Conservation (phyloP, 2,329 filamentous ascomycete genomes). For the Raffaelea deltoideospora region DNA sequence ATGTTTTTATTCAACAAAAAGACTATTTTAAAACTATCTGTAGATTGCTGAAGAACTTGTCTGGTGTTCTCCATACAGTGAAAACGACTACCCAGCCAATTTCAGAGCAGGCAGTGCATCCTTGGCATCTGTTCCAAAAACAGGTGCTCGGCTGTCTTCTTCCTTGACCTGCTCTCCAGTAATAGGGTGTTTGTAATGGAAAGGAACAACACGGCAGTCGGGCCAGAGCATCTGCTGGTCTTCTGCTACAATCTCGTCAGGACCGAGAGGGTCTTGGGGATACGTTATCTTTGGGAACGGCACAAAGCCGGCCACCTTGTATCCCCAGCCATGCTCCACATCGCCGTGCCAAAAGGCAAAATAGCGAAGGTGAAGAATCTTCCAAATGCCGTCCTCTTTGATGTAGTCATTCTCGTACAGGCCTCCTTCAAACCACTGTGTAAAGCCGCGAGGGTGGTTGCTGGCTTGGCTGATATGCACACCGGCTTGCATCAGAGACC, state of each 20-base stretch:
- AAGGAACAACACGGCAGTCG: slow-evolving; percentile 36
- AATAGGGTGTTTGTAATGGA: slow-evolving; percentile 36
- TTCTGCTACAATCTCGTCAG: slow-evolving; percentile 29
- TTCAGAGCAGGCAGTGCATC: slow-evolving; percentile 26
- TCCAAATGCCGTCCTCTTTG: slow-evolving; percentile 38
- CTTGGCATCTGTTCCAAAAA: slow-evolving; percentile 24
- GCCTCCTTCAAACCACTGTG: slow-evolving; percentile 44
- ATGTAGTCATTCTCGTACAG: slow-evolving; percentile 45
- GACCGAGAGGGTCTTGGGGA: slow-evolving; percentile 33
- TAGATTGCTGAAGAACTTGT: no score
- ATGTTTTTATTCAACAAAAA: no score
- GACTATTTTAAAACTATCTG: no score
- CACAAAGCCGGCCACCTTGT: slow-evolving; percentile 37
- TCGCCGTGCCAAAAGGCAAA: slow-evolving; percentile 43
- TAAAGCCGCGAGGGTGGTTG: slow-evolving; percentile 32
- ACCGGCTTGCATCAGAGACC: slow-evolving; percentile 38
- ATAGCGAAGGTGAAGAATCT: slow-evolving; percentile 36
- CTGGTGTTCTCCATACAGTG: no score
- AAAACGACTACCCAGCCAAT: slow-evolving; percentile 15
- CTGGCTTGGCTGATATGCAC: slow-evolving; percentile 35
- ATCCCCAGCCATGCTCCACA: slow-evolving; percentile 35
- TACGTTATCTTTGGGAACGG: slow-evolving; percentile 31
- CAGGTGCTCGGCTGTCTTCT: slow-evolving; percentile 33
- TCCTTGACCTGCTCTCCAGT: slow-evolving; percentile 27
- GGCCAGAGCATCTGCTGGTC: slow-evolving; percentile 41